Base-by-base conservation (phyloP, 495 filamentous ascomycete species). In the Aspergillus sclerotiicarbonarius region DNA sequence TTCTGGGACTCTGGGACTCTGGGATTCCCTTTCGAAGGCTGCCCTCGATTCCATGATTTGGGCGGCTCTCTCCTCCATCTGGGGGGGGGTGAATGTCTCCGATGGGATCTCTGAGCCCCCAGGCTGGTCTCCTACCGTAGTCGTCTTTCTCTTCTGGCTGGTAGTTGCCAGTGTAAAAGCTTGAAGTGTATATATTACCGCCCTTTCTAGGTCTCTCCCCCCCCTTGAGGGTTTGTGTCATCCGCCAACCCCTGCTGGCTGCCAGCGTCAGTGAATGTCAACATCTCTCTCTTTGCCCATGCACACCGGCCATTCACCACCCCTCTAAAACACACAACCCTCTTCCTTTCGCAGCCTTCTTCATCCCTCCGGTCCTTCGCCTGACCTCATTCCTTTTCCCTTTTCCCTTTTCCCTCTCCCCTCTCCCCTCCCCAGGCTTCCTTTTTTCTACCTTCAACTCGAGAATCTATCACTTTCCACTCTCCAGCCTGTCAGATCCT, bases 221-320 rank as follows among this genome's bases (percentile, higher is more conserved):
- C n/a, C n/a, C n/a, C n/a, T n/a, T n/a, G n/a, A 21, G 51, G 29
- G 10, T 19, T 58, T 16, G 51, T 61, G 51, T 56, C 56, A 39
- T 46, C 50, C 45, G 33, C 51, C 3, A 50, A 16, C 25, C 47
- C 60, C 48, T 39, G 29, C 21, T 30, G 21, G 29, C 21, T 30
- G 21, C 46, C 41, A 59, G 49, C 25, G 37, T 32, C 49, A 61
- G 63, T 66, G 63, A 66, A 66, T 66, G 54, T 54, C 37, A 35
- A 61, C 4, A 29, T 19, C 15, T 48, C 52, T 61, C 54, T 60
- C 8, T 41, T 20, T 18, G 44, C 44, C 10, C 43, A 48, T 54
- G 60, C 41, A 16, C 54, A 35, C 46, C 31, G 19, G 8, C 39
- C 37, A 59, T 58, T 56, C 46, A 51, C 51, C 53, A 31, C 44